phyloP scores from a whole-genome alignment of 2,329 filamentous ascomycete species.

The Simplicillium sp. region DNA sequence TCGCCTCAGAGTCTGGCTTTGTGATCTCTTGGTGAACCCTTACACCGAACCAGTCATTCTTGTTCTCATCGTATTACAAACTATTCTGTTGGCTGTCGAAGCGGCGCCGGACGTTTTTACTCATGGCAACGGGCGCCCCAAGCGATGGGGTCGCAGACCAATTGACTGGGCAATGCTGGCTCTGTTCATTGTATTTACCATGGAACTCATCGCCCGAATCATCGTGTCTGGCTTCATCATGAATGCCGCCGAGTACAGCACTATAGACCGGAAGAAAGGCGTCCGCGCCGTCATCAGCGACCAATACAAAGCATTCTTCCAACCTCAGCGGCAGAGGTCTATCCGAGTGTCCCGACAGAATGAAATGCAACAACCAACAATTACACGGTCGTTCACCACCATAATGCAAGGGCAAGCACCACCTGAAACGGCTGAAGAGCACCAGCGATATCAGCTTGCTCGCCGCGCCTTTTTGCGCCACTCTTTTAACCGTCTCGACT shows the following conservation, averaged over 20 bases:
- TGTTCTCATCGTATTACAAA: conserved; percentile 78
- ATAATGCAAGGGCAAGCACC: conserved; percentile 55
- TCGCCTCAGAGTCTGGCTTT: conserved; percentile 61
- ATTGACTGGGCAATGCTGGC: conserved; percentile 75
- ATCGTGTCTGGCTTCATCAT: conserved; percentile 90
- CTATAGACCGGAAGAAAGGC: conserved; percentile 69
- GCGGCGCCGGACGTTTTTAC: conserved; percentile 62
- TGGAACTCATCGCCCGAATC: conserved; percentile 73
- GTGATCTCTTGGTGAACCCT: conserved; percentile 77
- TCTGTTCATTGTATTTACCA: conserved; percentile 81
- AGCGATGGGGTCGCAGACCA: conserved; percentile 54
- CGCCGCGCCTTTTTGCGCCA: conserved; percentile 88
- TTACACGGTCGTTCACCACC: conserved; percentile 72
- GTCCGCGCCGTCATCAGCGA: conserved; percentile 64
- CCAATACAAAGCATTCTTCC: conserved; percentile 71
- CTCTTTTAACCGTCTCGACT: conserved; percentile 92
- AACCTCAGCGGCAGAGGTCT: conserved; percentile 67
- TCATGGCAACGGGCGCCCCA: conserved; percentile 48
- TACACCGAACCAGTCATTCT: conserved; percentile 81
- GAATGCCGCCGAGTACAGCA: conserved; percentile 87
- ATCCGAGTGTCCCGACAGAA: conserved; percentile 42
- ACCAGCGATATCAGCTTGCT: conserved; percentile 77
- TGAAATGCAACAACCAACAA: conserved; percentile 48
- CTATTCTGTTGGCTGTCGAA: conserved; percentile 79
- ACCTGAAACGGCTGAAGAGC: conserved; percentile 59